Evolutionary conservation across 768 basidiomycete species (phyloP).

Genomic region (Boletus eberwhitei): DNA sequence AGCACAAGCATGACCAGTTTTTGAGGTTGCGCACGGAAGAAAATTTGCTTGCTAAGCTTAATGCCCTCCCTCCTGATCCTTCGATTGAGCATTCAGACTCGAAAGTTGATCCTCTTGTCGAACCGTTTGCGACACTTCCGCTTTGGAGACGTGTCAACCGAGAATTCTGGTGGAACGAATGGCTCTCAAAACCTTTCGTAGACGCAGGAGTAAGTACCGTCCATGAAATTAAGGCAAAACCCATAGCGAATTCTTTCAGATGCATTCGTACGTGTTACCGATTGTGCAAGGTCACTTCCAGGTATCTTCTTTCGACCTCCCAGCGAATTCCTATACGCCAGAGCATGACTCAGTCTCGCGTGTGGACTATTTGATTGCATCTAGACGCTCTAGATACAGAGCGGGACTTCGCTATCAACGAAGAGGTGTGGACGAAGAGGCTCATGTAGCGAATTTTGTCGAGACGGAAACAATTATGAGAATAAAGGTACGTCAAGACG

Average conservation of each 20-base stretch:
- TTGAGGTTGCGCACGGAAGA: conserved; percentile 56
- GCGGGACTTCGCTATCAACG: conserved; percentile 94
- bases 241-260: conserved; percentile 33
- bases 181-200: conserved; percentile 77
- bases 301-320: conserved; percentile 61
- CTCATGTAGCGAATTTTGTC: conserved; percentile 93
- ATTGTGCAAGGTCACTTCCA: conserved; percentile 95
- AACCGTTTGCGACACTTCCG: conserved; percentile 76
- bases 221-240: neutral
- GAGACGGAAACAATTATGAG: conserved; percentile 90
- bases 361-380: conserved; percentile 80
- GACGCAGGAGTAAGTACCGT: conserved; percentile 70
- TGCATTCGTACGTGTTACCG: conserved; percentile 84
- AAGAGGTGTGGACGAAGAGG: conserved; percentile 89
- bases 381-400: conserved; percentile 81
- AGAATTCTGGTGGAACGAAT: conserved; percentile 97
- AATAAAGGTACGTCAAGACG: conserved; percentile 55
- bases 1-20: conserved; percentile 71
- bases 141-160: conserved; percentile 89
- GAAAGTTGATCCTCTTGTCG: conserved; percentile 53
- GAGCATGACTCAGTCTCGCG: conserved; percentile 37
- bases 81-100: conserved; percentile 26
- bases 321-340: conserved; percentile 37
- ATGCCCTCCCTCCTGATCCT: conserved; percentile 42
- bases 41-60: conserved; percentile 56